Percentiles rank a stretch among this genome's conserved stretches.
phyloP scores from a whole-genome alignment of 768 basidiomycete genomes.

The Tephrocybe sp. region DNA sequence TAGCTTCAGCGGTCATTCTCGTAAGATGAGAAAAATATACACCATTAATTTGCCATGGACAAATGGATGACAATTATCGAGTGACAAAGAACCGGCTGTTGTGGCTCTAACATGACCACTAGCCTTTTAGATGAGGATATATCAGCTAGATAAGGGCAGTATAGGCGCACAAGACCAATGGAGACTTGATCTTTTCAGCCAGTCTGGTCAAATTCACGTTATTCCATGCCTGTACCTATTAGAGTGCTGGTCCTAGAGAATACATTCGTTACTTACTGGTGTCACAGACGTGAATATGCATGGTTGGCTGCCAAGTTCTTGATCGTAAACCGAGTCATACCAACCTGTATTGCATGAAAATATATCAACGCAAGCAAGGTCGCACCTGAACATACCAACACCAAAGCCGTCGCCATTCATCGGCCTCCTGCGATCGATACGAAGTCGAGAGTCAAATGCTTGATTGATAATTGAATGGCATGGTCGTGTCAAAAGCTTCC shows the following conservation, averaged over 20 bases:
- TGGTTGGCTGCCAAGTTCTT: constrained; percentile 81
- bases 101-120: constrained; percentile 93
- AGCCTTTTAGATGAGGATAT: background rate
- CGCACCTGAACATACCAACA: constrained; percentile 58
- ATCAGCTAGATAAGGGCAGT: background rate
- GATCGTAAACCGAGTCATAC: constrained; percentile 87
- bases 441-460: constrained; percentile 90
- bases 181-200: constrained; percentile 96
- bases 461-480: constrained; percentile 97
- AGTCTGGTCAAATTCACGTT: constrained; percentile 90
- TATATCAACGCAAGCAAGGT: background rate
- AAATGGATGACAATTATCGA: constrained; percentile 97
- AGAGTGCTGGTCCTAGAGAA: background rate
- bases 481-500: constrained; percentile 84
- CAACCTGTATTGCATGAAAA: constrained; percentile 54
- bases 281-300: constrained; percentile 96
- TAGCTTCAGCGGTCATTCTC: constrained; percentile 3
- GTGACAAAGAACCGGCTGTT: constrained; percentile 85
- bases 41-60: constrained; percentile 92
- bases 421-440: constrained; percentile 77
- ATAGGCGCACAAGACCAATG: constrained; percentile 80
- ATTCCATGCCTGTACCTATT: constrained; percentile 78
- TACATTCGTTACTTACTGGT: constrained; percentile 53
- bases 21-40: constrained; percentile 16
- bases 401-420: constrained; percentile 97